Base-by-base conservation (phyloP, 768 basidiomycete species). In the Phylloporus rhodoxanthus region DNA sequence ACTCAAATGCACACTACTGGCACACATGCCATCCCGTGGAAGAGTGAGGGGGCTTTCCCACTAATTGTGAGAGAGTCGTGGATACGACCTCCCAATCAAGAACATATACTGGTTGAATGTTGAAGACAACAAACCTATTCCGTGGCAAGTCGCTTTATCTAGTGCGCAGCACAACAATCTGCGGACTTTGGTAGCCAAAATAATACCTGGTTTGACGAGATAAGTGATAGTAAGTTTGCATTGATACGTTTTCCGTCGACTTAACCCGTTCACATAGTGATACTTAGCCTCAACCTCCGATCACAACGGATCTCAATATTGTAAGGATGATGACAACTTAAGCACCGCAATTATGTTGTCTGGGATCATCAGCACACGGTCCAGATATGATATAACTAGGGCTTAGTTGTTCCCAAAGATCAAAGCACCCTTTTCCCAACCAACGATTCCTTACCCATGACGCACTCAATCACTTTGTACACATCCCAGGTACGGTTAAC, bases 401-500 rank as follows among this genome's bases (percentile, higher is more conserved):
- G 19, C 17, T 20, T 8, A n/a, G 36, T 20, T 20, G 19, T 37
- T 20, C 36, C 36, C 17, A 37, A 17, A 34, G 15, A 8, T 14
- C 33, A 11, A 17, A 5, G 8, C 5, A 8, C 13, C 30, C 13
- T 17, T 38, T 20, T 38, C 17, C 37, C 14, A 10, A 15, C 28
- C 8, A 15, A 15, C 15, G 14, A 25, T 20, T 13, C 6, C n/a
- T 19, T 23, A 47, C 29, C 20, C 40, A 59, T 59, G 58, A 43
- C 33, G 20, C 62, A 63, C 44, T 21, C 19, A 20, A 63, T 76
- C 42, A 77, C 75, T 13, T 63, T 77, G 37, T 78, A 78, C 58
- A 68, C 72, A 9, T 72, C 76, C 8, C 75, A 74, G 69, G 78
- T 77, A 47, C 1, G 59, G n/a, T 20, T 21, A 14, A 45, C 8